Base-by-base conservation (phyloP, 148 eudicot species). In the Vaccinium darrowii region DNA sequence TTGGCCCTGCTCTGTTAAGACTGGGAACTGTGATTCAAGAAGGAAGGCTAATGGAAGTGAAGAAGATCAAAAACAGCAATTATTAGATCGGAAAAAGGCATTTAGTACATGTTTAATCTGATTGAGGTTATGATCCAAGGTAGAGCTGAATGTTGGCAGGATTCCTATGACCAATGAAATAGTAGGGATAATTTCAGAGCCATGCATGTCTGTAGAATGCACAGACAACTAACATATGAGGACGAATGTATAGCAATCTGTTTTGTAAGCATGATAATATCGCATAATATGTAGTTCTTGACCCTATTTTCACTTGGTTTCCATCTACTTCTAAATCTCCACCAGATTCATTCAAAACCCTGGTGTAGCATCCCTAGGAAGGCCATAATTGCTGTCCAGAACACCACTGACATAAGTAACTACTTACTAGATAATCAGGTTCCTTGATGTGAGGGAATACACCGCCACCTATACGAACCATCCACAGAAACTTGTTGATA, bases 401-500 rank as follows among this genome's bases (percentile, higher is more conserved):
- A 53, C 56, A 54, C 36, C 75, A 9, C n/a, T 33, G 36, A 56
- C 13, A 51, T 54, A 77, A 62, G 57, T 16, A 85, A 33, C 8
- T 16, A 82, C 93, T 80, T 86, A 97, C 98, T 92, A 97, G 92
- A 89, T 97, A 97, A 89, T 97, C 99, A 79, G 98, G 98, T 87
- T 97, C 99, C 90, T 93, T 97, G 85, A 97, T 97, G 87, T 94
- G 98, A 86, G 99, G 99, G 88, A 97, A 97, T 50, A 89, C 99
- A 76, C 99, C 99, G 25, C 99, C 99, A 84, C 99, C 99, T 16
- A 97, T 97, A 58, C 99, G 94, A 86, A 97, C 98, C 98, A 97
- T 97, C 99, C 99, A 97, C 47, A 97, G 86, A 85, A 97, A 97
- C 87, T 95, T 97, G 58, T 97, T 97, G 84, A 97, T 97, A 81